Base-by-base conservation (phyloP, 371 early-diverging fungal species). In the Blakeslea trispora region DNA sequence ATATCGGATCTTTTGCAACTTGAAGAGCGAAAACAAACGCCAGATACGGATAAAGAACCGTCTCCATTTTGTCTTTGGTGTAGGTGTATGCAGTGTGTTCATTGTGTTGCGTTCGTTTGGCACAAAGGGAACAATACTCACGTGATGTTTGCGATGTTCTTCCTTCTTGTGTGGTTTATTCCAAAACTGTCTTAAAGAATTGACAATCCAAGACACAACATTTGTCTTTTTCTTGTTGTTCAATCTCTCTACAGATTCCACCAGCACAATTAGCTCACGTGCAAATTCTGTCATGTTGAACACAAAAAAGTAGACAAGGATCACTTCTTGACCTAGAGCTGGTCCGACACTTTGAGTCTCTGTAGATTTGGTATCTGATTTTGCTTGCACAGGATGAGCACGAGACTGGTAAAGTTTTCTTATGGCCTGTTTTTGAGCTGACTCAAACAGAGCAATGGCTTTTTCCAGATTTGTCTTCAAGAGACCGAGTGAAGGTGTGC, bases 231-330 rank as follows among this genome's bases (percentile, higher is more conserved):
- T 51, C 10, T 54, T 45, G 34, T 66, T 41, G n/a, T 65, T 67
- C 41, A 75, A 47, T 21, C 48, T 51, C 15, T 81, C 77, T 10
- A 85, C 83, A 10, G 78, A 71, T 19, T 77, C 81, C 6, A 89
- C 80, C 17, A 86, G 45, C 24, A 59, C 60, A 1, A 79, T 61
- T 11, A 91, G 57, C 62, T 90, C 89, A 24, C 68, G 78, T 9
- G 85, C 86, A 43, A 90, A 89, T 62, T 90, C 90, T 63, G 79
- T 84, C 66, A 89, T 74, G 35, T 87, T 82, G 59, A 89, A 90
- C 9, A 89, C 86, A 57, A 89, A 91, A 52, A 89, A 90, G 60
- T 88, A 87, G 8, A 89, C 88, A 51, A 86, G 55, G 32, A 88
- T 87, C 8, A 89, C 79, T 53, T 86, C 87, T 63, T 91, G 89